Evolutionary conservation across 768 basidiomycete species (phyloP).

Genomic region (Tricholoma bakamatsutake): DNA sequence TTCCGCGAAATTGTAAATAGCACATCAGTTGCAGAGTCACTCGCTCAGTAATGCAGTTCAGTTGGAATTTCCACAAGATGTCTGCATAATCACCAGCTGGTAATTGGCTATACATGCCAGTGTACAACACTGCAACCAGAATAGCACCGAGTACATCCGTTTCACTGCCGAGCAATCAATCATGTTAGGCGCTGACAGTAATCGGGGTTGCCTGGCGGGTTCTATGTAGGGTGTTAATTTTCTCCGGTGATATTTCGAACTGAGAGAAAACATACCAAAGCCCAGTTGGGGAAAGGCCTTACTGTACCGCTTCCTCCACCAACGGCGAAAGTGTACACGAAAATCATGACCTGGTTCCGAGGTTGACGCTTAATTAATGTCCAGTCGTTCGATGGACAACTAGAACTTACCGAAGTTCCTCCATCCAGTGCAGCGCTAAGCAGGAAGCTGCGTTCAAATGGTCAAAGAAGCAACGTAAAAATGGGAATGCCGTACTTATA

Average conservation of each 20-base stretch:
- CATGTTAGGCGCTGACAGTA: constrained; percentile 19
- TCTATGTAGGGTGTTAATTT: constrained; percentile 3
- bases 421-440: constrained; percentile 47
- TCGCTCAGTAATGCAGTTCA: too few species aligned
- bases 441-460: constrained; percentile 28
- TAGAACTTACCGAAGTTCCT: constrained; percentile 25
- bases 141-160: neutral
- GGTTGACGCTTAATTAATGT: neutral
- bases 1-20: too few species aligned
- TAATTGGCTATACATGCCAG: too few species aligned
- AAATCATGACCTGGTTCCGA: constrained; percentile 31
- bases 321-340: constrained; percentile 39
- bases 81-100: too few species aligned
- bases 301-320: constrained; percentile 38
- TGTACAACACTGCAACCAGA: too few species aligned
- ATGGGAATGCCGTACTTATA: constrained; percentile 25
- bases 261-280: constrained; percentile 19
- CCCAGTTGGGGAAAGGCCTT: constrained; percentile 31
- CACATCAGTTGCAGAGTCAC: too few species aligned
- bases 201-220: constrained; percentile 19
- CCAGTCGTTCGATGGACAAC: neutral
- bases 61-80: too few species aligned
- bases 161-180: neutral
- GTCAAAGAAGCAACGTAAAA: neutral
- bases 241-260: neutral